Evolutionary conservation across 306 rosid genomes (phyloP).

Genomic region (Rosa lucieae): DNA sequence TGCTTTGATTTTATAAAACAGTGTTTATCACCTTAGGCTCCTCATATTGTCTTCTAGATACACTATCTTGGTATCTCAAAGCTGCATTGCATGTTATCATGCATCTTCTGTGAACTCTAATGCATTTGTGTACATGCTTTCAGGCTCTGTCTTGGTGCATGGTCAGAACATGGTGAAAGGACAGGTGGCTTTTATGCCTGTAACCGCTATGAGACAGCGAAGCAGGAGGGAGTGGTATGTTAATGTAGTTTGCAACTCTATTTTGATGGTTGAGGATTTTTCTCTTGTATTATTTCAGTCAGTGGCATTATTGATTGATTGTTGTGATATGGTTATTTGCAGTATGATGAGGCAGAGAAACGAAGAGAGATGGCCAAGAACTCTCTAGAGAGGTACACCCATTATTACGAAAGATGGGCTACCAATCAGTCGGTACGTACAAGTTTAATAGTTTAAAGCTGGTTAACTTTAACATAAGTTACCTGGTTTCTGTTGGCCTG

Average conservation of each 20-base stretch:
- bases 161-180: constrained; percentile 95
- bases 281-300: neutral
- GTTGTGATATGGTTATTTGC: constrained; percentile 8
- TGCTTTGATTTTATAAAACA: neutral
- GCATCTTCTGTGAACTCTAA: neutral
- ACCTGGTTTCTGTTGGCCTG: neutral
- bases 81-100: constrained; percentile 4
- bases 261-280: neutral
- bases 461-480: neutral
- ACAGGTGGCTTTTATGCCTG: constrained; percentile 97
- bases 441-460: neutral
- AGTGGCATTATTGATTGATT: constrained; percentile 1
- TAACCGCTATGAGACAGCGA: constrained; percentile 90
- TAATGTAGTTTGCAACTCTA: neutral
- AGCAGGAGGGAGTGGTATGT: constrained; percentile 83
- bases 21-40: neutral
- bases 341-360: constrained; percentile 64
- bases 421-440: constrained; percentile 86
- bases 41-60: neutral
- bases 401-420: constrained; percentile 98
- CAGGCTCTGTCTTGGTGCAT: constrained; percentile 94
- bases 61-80: neutral
- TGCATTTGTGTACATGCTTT: constrained; percentile 19
- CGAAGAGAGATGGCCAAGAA: constrained; percentile 97
- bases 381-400: constrained; percentile 92